These are phyloP conservation scores for Sphenostylis stenocarpa DNA, from an alignment of 306 rosid species.

Conservation along the genomic window DNA sequence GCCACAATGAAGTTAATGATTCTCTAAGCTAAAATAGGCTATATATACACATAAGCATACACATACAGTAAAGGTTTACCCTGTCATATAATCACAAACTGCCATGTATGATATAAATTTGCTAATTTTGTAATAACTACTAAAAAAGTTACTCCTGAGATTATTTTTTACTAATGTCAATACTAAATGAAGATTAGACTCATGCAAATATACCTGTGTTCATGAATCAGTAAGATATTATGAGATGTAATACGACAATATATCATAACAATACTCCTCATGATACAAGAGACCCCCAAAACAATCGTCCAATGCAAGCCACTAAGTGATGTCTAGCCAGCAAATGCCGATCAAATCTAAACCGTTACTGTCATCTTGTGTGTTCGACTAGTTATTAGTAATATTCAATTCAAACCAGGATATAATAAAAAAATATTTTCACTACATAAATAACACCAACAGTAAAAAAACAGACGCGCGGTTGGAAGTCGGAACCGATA, in stretches of 20 bases:
- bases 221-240: not conserved
- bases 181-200: not conserved
- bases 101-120: not conserved
- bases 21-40: not conserved
- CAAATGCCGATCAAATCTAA: not conserved
- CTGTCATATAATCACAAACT: not conserved
- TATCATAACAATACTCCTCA: not conserved
- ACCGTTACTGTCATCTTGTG: not conserved
- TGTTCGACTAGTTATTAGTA: not conserved
- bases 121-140: no score
- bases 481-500: not conserved
- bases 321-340: not conserved
- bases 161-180: not conserved
- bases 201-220: not conserved
- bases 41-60: not conserved
- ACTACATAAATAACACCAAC: not conserved
- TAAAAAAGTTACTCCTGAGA: not conserved
- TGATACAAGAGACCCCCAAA: not conserved
- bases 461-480: not conserved
- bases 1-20: not conserved
- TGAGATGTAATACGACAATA: not conserved
- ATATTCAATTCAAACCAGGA: not conserved
- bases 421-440: not conserved
- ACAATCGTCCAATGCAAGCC: not conserved
- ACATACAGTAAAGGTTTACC: not conserved